phyloP scores from a whole-genome alignment of 345 rosid genomes.

The Eucalyptus viminalis region DNA sequence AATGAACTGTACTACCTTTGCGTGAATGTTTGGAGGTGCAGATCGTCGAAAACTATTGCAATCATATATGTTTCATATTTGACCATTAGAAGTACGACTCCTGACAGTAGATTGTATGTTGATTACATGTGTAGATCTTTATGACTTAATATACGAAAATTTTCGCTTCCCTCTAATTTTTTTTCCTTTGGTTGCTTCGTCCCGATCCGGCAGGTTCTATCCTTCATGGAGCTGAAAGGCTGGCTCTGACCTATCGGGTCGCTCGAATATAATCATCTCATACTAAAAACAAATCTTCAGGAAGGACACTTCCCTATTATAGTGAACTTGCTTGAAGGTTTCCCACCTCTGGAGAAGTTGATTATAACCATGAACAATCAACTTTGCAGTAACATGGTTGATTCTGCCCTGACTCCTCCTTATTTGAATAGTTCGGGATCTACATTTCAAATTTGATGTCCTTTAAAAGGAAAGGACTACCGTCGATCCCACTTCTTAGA shows the following conservation, averaged over 20 bases:
- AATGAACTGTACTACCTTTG: neutral
- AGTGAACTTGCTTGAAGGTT: neutral
- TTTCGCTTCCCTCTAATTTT: neutral
- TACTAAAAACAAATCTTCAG: neutral
- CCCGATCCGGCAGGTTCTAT: too few relatives aligned
- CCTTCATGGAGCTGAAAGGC: neutral
- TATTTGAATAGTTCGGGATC: neutral
- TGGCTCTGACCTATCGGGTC: neutral
- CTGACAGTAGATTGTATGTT: fast-evolving
- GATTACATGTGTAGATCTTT: neutral
- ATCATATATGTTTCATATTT: neutral
- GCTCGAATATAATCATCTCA: neutral
- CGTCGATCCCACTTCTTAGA: too few relatives aligned
- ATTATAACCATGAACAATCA: neutral
- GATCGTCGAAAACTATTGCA: neutral
- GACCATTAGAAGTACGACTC: too few relatives aligned
- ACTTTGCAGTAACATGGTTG: neutral
- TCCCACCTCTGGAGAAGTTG: neutral
- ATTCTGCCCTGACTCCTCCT: neutral
- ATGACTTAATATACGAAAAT: neutral
- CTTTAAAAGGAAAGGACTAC: neutral
- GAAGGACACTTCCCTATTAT: neutral
- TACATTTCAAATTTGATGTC: neutral
- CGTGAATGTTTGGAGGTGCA: neutral
- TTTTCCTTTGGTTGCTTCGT: neutral